A percentile compares a stretch with the other conserved stretches of the same genome.
Evolutionary conservation across 2,329 filamentous ascomycete genomes (phyloP).

Genomic region (Trichoderma pleuroti): DNA sequence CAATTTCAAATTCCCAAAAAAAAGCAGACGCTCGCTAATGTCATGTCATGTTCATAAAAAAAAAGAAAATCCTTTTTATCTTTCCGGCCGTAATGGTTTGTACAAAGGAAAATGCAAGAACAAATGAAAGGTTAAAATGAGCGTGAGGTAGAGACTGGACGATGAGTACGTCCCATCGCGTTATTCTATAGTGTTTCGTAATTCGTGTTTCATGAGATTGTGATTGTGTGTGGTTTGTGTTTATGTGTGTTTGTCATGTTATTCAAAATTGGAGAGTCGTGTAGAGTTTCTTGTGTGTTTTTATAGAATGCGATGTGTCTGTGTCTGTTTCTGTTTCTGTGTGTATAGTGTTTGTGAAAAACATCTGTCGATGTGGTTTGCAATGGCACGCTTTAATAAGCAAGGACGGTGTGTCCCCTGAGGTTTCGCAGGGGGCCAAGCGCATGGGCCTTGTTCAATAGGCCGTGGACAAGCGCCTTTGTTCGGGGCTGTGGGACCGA

Average conservation of each 20-base stretch:
- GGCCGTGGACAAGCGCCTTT: conserved; percentile 15
- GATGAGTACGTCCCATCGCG: not conserved
- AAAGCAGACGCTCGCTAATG: conserved; percentile 6
- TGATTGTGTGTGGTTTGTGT: not conserved
- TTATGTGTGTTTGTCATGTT: not conserved
- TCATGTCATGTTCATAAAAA: not conserved
- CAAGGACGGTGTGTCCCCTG: conserved; percentile 17
- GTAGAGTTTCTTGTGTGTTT: not conserved
- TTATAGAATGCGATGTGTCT: not conserved
- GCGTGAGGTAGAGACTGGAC: conserved; percentile 11
- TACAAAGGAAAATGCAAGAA: conserved; percentile 7
- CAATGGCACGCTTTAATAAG: conserved; percentile 3
- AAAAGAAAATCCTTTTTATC: not conserved
- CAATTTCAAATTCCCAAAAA: not conserved
- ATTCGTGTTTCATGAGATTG: not conserved
- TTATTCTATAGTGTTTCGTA: conserved; percentile 2
- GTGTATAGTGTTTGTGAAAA: not conserved
- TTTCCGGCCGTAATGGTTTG: not conserved
- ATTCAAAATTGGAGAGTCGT: not conserved
- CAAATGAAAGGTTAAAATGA: conserved; percentile 6
- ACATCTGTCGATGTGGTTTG: conserved; percentile 8
- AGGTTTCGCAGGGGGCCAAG: conserved; percentile 14
- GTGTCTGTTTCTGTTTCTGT: not conserved
- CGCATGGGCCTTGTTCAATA: conserved; percentile 36
- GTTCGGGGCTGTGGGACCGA: conserved; percentile 6